phyloP scores from a whole-genome alignment of 2,329 filamentous ascomycete genomes.

The Aureobasidium sp. region DNA sequence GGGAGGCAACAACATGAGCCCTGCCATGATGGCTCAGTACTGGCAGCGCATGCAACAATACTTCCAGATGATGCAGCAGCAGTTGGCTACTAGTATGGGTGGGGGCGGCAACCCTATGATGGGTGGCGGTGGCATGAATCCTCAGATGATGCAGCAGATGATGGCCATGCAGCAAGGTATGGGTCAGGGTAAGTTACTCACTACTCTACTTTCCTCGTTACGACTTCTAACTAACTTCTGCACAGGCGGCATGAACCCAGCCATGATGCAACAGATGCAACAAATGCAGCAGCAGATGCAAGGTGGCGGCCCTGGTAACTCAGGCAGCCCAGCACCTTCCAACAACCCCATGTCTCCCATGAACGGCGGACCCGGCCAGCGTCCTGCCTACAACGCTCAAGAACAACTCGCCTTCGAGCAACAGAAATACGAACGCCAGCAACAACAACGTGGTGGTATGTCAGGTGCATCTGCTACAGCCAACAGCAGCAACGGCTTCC shows the following conservation, averaged over 20 bases:
- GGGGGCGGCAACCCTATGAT: slow-evolving; percentile 54
- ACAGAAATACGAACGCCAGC: slow-evolving; percentile 68
- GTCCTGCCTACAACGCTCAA: slow-evolving; percentile 57
- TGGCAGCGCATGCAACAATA: slow-evolving; percentile 98
- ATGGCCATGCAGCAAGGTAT: slow-evolving; percentile 29
- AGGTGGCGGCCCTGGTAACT: slow-evolving; percentile 18
- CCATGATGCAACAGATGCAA: slow-evolving; percentile 69
- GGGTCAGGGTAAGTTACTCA: slow-evolving; percentile 12
- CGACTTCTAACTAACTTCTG: not conserved
- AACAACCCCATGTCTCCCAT: slow-evolving; percentile 18
- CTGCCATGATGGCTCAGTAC: slow-evolving; percentile 96
- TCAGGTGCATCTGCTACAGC: slow-evolving; percentile 31
- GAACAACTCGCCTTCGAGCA: slow-evolving; percentile 71
- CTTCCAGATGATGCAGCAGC: slow-evolving; percentile 89
- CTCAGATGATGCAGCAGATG: slow-evolving; percentile 42
- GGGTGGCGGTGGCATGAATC: slow-evolving; percentile 35
- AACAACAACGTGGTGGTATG: slow-evolving; percentile 37
- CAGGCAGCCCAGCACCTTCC: slow-evolving; percentile 20
- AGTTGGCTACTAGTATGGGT: slow-evolving; percentile 42
- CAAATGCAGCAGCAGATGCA: slow-evolving; percentile 60
- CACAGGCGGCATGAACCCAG: slow-evolving; percentile 53
- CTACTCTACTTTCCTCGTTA: too few relatives aligned
- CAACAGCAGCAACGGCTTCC: slow-evolving; percentile 31
- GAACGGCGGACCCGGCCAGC: slow-evolving; percentile 21
- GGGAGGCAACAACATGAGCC: slow-evolving; percentile 62